Base-by-base conservation (phyloP, 129 eudicot genomes). In the Flaveria trinervia region DNA sequence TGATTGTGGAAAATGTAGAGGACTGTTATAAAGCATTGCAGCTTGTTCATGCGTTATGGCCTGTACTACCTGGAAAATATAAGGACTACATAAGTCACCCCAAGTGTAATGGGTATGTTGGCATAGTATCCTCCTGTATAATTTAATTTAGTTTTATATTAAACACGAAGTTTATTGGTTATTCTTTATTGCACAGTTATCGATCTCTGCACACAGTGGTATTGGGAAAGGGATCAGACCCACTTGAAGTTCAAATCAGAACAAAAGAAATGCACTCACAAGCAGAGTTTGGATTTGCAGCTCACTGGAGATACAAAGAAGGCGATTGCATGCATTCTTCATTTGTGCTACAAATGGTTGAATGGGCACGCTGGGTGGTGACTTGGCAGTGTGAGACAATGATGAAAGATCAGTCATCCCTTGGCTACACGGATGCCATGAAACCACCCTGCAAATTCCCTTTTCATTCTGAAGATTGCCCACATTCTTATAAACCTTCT, bases 261-360 rank as follows among this genome's bases (percentile, higher is more conserved):
- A 95, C 99, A 30, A 83, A 82, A 73, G 85, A 85, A 69, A 95
- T 91, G 99, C 97, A 95, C 81, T 84, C 89, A 59, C 97, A 91
- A 56, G 97, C 97, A 1, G 99, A 95, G 75, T 91, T 72, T 82
- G 99, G 99, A 44, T 84, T 95, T 77, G 99, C 99, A n/a, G 99
- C 99, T 52, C 99, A 95, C 33, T 95, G 99, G 99, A 89, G 96
- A 72, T 95, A 91, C 92, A 95, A 95, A 77, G 99, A 95, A 85
- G 92, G 89, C 28, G 90, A 88, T 14, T 84, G 90, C 36, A 80
- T 86, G 84, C 92, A 87, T 85, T 78, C 94, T 11, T 86, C 97
- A 18, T 95, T 89, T 80, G 94, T 91, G 67, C 89, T 95, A 73
- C 96, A 91, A 74, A 95, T 89, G 99, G 96, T 91, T 45, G 94